These are phyloP conservation scores for Penicillium angulare DNA, from an alignment of 495 filamentous ascomycete species.

Conservation along the genomic window DNA sequence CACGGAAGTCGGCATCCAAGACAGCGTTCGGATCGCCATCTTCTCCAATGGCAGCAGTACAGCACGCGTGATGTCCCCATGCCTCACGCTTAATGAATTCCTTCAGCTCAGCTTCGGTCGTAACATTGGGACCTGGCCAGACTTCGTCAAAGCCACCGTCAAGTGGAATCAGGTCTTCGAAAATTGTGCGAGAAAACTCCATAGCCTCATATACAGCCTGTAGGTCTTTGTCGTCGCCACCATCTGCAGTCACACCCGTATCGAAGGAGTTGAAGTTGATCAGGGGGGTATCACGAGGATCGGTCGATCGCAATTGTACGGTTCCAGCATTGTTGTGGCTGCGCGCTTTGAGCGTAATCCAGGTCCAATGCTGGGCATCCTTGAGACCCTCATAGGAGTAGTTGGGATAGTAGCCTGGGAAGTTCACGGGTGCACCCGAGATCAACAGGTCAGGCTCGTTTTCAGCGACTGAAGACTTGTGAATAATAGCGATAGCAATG, in stretches of 20 bases:
- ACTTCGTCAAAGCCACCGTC: slow-evolving; percentile 44
- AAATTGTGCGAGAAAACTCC: slow-evolving; percentile 40
- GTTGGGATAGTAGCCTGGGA: slow-evolving; percentile 38
- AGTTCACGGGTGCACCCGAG: slow-evolving; percentile 50
- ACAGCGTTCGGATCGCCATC: slow-evolving; percentile 57
- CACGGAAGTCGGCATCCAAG: slow-evolving; percentile 56
- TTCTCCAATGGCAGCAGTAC: slow-evolving; percentile 55
- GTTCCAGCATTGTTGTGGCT: slow-evolving; percentile 52
- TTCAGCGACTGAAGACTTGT: slow-evolving; percentile 36
- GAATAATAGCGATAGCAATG: slow-evolving; percentile 43
- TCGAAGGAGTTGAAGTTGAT: slow-evolving; percentile 58
- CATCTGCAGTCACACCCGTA: slow-evolving; percentile 29
- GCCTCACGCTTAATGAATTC: slow-evolving; percentile 37
- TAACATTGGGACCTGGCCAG: slow-evolving; percentile 45
- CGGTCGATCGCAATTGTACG: slow-evolving; percentile 43
- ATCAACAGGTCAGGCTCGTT: slow-evolving; percentile 49
- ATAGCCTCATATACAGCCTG: slow-evolving; percentile 49
- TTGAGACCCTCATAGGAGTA: slow-evolving; percentile 31
- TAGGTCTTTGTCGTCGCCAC: slow-evolving; percentile 43
- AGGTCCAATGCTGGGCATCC: slow-evolving; percentile 36
- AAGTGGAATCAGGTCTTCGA: slow-evolving; percentile 27
- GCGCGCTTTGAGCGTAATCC: slow-evolving; percentile 51
- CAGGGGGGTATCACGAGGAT: slow-evolving; percentile 52
- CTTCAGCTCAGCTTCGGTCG: slow-evolving; percentile 34
- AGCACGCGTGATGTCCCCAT: slow-evolving; percentile 62